Evolutionary conservation across 345 rosid genomes (phyloP).

Genomic region (Ceriops decandra): DNA sequence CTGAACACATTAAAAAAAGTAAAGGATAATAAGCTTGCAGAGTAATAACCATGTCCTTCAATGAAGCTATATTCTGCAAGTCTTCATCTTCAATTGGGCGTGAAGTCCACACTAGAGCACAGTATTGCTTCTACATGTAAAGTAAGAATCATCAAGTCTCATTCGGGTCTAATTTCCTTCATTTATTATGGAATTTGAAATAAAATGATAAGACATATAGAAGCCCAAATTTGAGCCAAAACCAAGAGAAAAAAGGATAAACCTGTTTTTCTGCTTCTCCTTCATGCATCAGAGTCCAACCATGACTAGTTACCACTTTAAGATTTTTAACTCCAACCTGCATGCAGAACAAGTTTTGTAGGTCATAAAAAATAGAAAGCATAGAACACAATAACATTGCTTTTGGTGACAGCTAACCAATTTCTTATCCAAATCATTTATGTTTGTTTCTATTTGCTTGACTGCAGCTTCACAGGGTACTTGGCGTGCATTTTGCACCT

Average conservation of each 20-base stretch:
- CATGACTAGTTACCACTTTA: constrained; percentile 56
- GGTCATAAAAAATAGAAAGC: neutral
- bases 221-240: constrained; percentile 1
- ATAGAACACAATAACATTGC: neutral
- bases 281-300: constrained; percentile 91
- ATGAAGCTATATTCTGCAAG: constrained; percentile 43
- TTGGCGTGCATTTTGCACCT: constrained; percentile 79
- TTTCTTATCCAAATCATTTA: constrained; percentile 55
- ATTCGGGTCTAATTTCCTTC: constrained; percentile 1
- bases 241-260: neutral
- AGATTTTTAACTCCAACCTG: constrained; percentile 77
- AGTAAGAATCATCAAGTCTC: neutral
- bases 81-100: constrained; percentile 78
- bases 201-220: neutral
- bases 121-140: constrained; percentile 78
- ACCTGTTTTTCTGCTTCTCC: constrained; percentile 99
- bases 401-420: constrained; percentile 44
- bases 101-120: constrained; percentile 90
- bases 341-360: constrained; percentile 16
- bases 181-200: neutral
- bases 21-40: constrained; percentile 1
- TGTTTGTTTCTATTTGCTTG: constrained; percentile 60
- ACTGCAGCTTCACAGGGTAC: constrained; percentile 56
- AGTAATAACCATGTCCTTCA: constrained; percentile 60
- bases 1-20: neutral